A percentile compares a stretch with the other conserved stretches of the same genome.
These are phyloP conservation scores for Citrus glauca DNA, from an alignment of 345 rosid species.

Conservation along the genomic window DNA sequence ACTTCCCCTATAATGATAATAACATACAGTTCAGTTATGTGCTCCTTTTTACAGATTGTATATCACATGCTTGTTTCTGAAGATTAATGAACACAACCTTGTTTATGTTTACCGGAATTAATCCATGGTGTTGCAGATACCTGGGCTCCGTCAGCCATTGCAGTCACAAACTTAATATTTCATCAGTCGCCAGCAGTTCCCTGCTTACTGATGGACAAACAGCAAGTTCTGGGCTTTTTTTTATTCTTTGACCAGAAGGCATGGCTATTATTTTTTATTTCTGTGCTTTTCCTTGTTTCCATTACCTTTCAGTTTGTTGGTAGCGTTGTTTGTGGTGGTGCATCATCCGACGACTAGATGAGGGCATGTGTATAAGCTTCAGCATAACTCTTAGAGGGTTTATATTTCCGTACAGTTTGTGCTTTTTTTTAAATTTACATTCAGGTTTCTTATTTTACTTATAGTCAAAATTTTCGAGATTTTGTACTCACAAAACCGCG, in stretches of 20 bases:
- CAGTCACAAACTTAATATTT: constrained; percentile 11
- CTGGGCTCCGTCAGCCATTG: constrained; percentile 33
- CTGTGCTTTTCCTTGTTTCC: background rate
- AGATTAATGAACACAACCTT: background rate
- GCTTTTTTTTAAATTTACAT: background rate
- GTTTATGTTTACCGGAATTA: background rate
- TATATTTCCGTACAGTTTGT: background rate
- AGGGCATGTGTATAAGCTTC: background rate
- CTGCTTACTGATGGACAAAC: background rate
- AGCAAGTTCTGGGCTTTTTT: too few species aligned
- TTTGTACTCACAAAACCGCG: background rate
- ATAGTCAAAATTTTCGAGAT: background rate
- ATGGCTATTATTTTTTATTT: background rate
- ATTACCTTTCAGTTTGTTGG: background rate
- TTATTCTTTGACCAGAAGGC: background rate
- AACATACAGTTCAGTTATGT: background rate
- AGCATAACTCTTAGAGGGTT: background rate
- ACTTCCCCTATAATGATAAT: too few species aligned
- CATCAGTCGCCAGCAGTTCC: background rate
- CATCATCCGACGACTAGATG: too few species aligned
- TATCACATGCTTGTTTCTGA: background rate
- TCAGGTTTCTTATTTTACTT: too few species aligned
- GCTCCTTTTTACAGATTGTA: background rate
- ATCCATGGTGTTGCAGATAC: constrained; percentile 39
- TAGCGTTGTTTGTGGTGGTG: background rate